Evolutionary conservation across 2,329 filamentous ascomycete genomes (phyloP), one percentile per base, ranked within the genome.

Genomic region (Penicillium palitans): DNA sequence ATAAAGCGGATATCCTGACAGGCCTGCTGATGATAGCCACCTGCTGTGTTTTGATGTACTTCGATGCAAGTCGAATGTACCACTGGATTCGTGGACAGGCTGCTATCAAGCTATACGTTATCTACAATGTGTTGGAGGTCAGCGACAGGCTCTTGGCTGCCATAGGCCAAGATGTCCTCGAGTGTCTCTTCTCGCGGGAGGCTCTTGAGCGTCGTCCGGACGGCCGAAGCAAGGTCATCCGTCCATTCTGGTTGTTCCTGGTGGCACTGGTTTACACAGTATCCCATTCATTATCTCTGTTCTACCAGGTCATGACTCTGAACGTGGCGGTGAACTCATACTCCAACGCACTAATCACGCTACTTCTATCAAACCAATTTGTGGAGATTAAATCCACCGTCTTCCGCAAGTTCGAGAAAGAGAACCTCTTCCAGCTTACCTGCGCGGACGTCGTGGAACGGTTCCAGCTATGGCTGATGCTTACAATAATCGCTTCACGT

Each of bases 251-350:
- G 76, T 92, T 99, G 84, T 99, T 99, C 68, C 65, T 93, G 6
- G 83, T 98, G 19, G 90, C 93, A 0, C 81, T 99, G 25, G 81
- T 84, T 0, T 99, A 99, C 78, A 97, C 93, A 57, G 89, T 96
- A 45, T 80, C 90, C 4, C 95, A 99, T 74, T 88, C 93, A 0
- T 87, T 92, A 0, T 88, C 91, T 0, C 81, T 99, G 0, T 98
- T 99, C 76, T 98, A 96, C 74, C 95, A 99, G 71, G 93, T 98
- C 66, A 96, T 99, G 67, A 96, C 95, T 0, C 84, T 99, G 54
- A 99, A 99, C 63, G 96, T 99, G 4, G 95, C 95, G 0, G 93
- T 99, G 67, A 99, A 99, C 75, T 97, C 93, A 0, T 99, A 99
- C 75, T 97, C 93, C 0, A 99, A 99, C 70, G 93, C 95, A 0